phyloP scores from a whole-genome alignment of 2,329 filamentous ascomycete species.

The Microthyrium microscopicum region DNA sequence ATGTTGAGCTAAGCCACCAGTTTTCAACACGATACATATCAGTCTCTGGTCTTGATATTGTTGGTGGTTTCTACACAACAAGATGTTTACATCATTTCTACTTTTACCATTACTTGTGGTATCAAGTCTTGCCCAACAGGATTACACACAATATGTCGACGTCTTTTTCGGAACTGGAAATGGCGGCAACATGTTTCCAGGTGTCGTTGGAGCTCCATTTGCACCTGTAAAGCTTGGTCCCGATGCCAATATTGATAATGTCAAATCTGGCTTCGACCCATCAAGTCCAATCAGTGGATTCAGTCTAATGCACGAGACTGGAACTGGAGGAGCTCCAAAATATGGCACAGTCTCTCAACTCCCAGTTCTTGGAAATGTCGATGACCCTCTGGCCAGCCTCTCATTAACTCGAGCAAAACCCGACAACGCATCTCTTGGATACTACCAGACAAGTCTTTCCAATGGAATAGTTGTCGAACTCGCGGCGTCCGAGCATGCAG shows the following conservation, averaged over 20 bases:
- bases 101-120: not conserved
- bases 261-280: conserved; percentile 19
- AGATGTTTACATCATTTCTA: too few relatives aligned
- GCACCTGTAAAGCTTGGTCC: conserved; percentile 21
- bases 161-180: conserved; percentile 19
- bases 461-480: conserved; percentile 42
- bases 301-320: conserved; percentile 13
- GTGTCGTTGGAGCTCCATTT: conserved; percentile 21
- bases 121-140: too few relatives aligned
- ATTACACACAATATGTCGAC: conserved; percentile 19
- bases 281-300: conserved; percentile 19
- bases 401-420: conserved; percentile 32
- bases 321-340: conserved; percentile 9
- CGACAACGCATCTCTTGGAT: conserved; percentile 42
- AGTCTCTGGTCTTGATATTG: too few relatives aligned
- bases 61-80: too few relatives aligned
- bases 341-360: conserved; percentile 21
- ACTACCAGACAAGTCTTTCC: conserved; percentile 39
- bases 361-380: conserved; percentile 15
- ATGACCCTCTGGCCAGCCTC: conserved; percentile 37
- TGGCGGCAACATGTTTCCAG: conserved; percentile 22
- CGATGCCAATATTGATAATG: conserved; percentile 16
- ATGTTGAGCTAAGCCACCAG: too few relatives aligned
- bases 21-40: too few relatives aligned
- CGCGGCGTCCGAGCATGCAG: conserved; percentile 38